A percentile compares a stretch with the other conserved stretches of the same genome.
Conservation (phyloP, 140 eudicot genomes). For the Senecio squalidus region DNA sequence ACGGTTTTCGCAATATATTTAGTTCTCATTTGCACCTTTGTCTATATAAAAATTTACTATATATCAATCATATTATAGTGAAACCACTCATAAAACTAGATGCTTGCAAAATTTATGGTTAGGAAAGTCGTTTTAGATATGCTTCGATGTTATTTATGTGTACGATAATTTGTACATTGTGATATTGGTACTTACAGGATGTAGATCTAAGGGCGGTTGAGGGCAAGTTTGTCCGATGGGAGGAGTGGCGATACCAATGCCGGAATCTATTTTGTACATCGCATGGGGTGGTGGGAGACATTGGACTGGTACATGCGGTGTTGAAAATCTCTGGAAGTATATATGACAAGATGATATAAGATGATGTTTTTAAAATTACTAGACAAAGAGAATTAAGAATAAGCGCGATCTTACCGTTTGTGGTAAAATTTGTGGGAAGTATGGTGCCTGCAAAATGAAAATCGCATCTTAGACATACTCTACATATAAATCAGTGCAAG, state of each 20-base stretch:
- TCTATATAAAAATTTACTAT: too few relatives aligned
- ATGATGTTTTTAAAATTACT: background rate
- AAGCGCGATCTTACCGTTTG: conserved; percentile 38
- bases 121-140: background rate
- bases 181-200: conserved; percentile 44
- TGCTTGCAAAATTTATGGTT: background rate
- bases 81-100: too few relatives aligned
- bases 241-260: conserved; percentile 26
- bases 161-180: background rate
- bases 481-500: too few relatives aligned
- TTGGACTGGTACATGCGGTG: conserved; percentile 54
- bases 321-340: conserved; percentile 50
- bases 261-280: conserved; percentile 59
- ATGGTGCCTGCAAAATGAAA: conserved; percentile 40
- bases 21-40: too few relatives aligned
- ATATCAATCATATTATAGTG: too few relatives aligned
- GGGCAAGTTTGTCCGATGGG: conserved; percentile 32
- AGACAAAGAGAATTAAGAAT: background rate
- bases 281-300: conserved; percentile 81
- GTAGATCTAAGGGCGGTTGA: conserved; percentile 60
- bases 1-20: too few relatives aligned
- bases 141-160: background rate
- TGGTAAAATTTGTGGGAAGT: conserved; percentile 48
- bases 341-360: background rate
- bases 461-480: background rate